These are phyloP conservation scores for Trypethelium eluteriae DNA, from an alignment of 495 filamentous ascomycete species.

Conservation along the genomic window DNA sequence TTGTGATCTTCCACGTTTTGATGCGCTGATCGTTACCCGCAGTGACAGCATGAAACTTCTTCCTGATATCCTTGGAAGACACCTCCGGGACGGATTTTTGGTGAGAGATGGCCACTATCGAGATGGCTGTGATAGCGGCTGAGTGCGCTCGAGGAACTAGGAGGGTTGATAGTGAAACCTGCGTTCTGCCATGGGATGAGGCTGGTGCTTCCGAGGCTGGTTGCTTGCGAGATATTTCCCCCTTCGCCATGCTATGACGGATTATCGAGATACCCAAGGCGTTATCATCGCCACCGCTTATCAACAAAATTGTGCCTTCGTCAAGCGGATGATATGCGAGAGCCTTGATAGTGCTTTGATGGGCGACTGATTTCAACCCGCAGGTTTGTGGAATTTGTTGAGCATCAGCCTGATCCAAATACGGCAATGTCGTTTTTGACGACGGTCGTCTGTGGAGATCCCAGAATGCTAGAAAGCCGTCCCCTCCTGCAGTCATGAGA, in stretches of 20 bases:
- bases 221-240: conserved; percentile 14
- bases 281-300: conserved; percentile 83
- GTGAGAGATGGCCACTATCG: conserved; percentile 35
- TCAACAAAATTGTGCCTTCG: conserved; percentile 41
- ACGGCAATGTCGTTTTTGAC: too few species aligned
- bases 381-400: not conserved
- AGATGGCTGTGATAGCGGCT: conserved; percentile 64
- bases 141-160: conserved; percentile 70
- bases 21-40: conserved; percentile 76
- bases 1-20: conserved; percentile 56
- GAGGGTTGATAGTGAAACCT: conserved; percentile 32
- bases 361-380: conserved; percentile 36
- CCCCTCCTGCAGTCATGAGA: conserved; percentile 54
- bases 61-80: not conserved
- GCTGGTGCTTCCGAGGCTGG: not conserved
- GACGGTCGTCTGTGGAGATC: conserved; percentile 33
- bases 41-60: conserved; percentile 42
- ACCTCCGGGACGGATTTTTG: not conserved
- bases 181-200: too few species aligned
- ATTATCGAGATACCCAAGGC: conserved; percentile 47
- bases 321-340: conserved; percentile 36
- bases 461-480: conserved; percentile 55
- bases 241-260: conserved; percentile 15
- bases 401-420: not conserved
- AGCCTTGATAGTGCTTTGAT: conserved; percentile 69